A percentile compares a stretch with the other conserved stretches of the same genome.
These are phyloP conservation scores for Ilyonectria mors-panacis DNA, from an alignment of 2,329 filamentous ascomycete species.

Conservation along the genomic window DNA sequence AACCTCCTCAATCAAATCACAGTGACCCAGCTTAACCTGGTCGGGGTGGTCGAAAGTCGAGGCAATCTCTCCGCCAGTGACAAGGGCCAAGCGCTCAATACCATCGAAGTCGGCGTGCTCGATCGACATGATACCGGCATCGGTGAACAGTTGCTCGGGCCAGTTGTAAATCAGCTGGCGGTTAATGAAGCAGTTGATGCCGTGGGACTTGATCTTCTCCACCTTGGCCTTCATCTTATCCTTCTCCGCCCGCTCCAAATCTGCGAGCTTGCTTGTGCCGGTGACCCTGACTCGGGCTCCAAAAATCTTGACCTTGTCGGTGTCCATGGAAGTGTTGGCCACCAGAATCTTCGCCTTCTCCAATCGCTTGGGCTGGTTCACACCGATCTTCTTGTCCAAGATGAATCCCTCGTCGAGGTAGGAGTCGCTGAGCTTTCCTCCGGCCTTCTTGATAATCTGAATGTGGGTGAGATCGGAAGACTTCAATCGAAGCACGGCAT, in stretches of 20 bases:
- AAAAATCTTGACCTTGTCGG: constrained; percentile 99
- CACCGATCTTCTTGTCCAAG: constrained; percentile 98
- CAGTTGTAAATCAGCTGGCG: constrained; percentile 99
- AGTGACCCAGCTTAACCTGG: constrained; percentile 94
- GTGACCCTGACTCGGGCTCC: constrained; percentile 97
- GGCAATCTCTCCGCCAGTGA: constrained; percentile 97
- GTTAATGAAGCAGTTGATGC: constrained; percentile 99
- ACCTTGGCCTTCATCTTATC: constrained; percentile 99
- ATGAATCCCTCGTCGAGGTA: constrained; percentile 99
- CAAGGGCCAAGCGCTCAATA: constrained; percentile 93
- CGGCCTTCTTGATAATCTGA: constrained; percentile 99
- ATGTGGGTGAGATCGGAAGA: constrained; percentile 97
- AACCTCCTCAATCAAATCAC: constrained; percentile 96
- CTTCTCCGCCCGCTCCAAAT: constrained; percentile 96
- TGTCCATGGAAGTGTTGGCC: constrained; percentile 99
- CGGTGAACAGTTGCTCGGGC: constrained; percentile 98
- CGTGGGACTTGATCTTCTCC: constrained; percentile 97
- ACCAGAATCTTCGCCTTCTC: constrained; percentile 99
- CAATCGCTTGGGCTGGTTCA: constrained; percentile 97
- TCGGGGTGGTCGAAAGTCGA: constrained; percentile 99
- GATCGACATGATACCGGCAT: constrained; percentile 97
- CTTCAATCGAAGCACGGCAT: constrained; percentile 91
- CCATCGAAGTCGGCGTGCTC: constrained; percentile 99
- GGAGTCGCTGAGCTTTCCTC: constrained; percentile 96
- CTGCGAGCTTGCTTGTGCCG: constrained; percentile 96